A percentile compares a stretch with the other conserved stretches of the same genome.
Conservation (phyloP, 768 basidiomycete species). For the Hemileccinum impolitum region DNA sequence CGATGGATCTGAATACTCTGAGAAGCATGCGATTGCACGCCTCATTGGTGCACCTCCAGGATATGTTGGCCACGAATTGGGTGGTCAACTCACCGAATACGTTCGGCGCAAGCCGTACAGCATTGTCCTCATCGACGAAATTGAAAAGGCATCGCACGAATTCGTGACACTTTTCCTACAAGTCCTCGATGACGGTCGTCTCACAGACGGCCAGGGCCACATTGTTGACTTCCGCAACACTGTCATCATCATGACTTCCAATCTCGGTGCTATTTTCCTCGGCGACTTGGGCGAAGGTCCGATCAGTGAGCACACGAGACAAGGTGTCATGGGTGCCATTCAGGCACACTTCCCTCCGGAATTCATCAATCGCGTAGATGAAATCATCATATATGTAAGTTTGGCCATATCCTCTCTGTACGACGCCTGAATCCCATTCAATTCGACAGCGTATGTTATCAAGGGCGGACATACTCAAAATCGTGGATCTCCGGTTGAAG, state of each 20-base stretch:
- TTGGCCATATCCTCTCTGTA: not conserved
- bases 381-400: slow-evolving; percentile 68
- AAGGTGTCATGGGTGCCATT: slow-evolving; percentile 76
- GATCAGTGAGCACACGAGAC: slow-evolving; percentile 55
- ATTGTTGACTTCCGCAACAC: slow-evolving; percentile 86
- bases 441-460: slow-evolving; percentile 70
- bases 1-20: slow-evolving; percentile 92
- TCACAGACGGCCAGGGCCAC: slow-evolving; percentile 92
- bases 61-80: slow-evolving; percentile 88
- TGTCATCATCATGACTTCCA: slow-evolving; percentile 93
- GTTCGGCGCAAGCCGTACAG: slow-evolving; percentile 88
- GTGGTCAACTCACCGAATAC: slow-evolving; percentile 91
- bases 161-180: slow-evolving; percentile 73
- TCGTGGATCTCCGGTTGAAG: slow-evolving; percentile 84
- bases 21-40: slow-evolving; percentile 71
- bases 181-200: slow-evolving; percentile 87
- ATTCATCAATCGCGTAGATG: slow-evolving; percentile 88
- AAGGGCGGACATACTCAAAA: slow-evolving; percentile 68
- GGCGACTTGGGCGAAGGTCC: slow-evolving; percentile 73
- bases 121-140: slow-evolving; percentile 82
- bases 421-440: slow-evolving; percentile 26
- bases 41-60: slow-evolving; percentile 75
- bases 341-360: slow-evolving; percentile 89
- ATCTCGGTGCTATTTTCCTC: slow-evolving; percentile 76
- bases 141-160: slow-evolving; percentile 86